These are phyloP conservation scores for Lolium perenne DNA, from an alignment of 176 grass and related monocot genomes.

Conservation along the genomic window DNA sequence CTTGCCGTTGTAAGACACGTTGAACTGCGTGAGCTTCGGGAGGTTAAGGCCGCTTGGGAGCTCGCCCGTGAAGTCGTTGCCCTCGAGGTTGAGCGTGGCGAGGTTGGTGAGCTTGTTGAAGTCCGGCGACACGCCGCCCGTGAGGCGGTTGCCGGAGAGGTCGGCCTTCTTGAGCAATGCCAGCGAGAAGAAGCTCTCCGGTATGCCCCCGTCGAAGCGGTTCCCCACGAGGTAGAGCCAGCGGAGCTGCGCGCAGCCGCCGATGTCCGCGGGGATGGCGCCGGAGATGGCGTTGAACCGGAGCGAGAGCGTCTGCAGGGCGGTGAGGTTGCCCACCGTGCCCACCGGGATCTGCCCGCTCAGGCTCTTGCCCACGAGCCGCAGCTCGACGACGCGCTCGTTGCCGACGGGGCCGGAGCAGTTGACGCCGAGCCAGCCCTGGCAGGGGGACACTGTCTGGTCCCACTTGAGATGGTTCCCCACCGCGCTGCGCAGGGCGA, in stretches of 20 bases:
- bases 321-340: constrained; percentile 84
- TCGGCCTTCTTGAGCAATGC: constrained; percentile 50
- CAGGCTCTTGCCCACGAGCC: constrained; percentile 53
- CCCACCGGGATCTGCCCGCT: constrained; percentile 45
- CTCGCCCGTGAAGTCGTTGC: constrained; percentile 49
- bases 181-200: constrained; percentile 64
- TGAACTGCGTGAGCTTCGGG: constrained; percentile 41
- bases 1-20: constrained; percentile 68
- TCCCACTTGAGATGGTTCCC: constrained; percentile 47
- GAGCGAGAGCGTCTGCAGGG: constrained; percentile 64
- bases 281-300: constrained; percentile 70
- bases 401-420: constrained; percentile 40
- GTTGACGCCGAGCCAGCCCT: constrained; percentile 55
- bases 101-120: constrained; percentile 57
- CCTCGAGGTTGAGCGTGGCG: constrained; percentile 51
- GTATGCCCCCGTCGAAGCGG: constrained; percentile 49
- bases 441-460: constrained; percentile 42
- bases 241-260: constrained; percentile 42
- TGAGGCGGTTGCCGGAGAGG: constrained; percentile 56
- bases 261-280: constrained; percentile 62
- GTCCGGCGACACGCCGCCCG: constrained; percentile 45
- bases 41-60: constrained; percentile 49
- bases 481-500: constrained; percentile 43
- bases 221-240: constrained; percentile 50
- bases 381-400: constrained; percentile 57